These are phyloP conservation scores for Aspergillus oerlinghausenensis DNA, from an alignment of 2,329 filamentous ascomycete genomes.

Conservation along the genomic window DNA sequence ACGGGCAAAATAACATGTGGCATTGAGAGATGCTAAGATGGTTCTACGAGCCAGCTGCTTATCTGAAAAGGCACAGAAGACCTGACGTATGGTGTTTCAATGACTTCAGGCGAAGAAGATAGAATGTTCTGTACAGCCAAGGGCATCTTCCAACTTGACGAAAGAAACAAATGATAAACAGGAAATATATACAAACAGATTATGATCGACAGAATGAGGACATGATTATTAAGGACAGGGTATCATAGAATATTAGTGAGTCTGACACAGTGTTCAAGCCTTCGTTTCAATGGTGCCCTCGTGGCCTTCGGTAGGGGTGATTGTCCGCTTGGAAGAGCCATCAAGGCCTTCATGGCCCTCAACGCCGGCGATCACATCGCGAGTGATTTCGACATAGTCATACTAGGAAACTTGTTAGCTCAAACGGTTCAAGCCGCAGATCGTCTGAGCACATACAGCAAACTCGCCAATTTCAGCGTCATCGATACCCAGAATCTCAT, in stretches of 20 bases:
- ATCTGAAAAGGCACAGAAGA: neutral
- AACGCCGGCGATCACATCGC: conserved; percentile 57
- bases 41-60: neutral
- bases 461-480: conserved; percentile 91
- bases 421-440: neutral
- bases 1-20: neutral
- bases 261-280: conserved; percentile 1
- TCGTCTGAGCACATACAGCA: conserved; percentile 50
- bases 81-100: neutral
- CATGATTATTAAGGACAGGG: neutral
- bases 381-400: conserved; percentile 80
- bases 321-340: conserved; percentile 9
- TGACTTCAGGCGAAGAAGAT: neutral
- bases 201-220: neutral
- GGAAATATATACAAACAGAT: neutral
- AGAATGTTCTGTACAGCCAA: neutral
- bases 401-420: conserved; percentile 47
- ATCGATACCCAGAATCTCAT: conserved; percentile 79
- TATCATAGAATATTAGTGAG: neutral
- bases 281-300: conserved; percentile 11
- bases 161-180: neutral
- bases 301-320: conserved; percentile 3
- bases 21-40: neutral
- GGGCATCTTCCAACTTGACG: neutral
- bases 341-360: conserved; percentile 11